Evolutionary conservation across 805 yeast genomes (phyloP), one percentile per base, ranked within the genome.

Genomic region (Candida xyloterini): DNA sequence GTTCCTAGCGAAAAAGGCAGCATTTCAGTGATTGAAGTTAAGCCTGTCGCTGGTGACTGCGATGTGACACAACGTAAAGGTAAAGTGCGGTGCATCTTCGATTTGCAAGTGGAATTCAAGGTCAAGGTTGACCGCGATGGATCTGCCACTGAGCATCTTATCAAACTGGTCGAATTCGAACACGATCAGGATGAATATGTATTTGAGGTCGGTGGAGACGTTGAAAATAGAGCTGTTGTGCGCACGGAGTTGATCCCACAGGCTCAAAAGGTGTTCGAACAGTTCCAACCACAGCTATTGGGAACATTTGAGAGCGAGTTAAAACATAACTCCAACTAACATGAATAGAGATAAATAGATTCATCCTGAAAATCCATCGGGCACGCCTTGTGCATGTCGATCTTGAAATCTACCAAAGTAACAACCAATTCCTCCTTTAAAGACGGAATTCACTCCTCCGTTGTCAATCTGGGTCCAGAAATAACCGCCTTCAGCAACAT

Each of bases 21-120:
- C n/a, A 39, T 63, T 10, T 51, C 59, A 2, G 62, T 77, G 9
- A 41, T 65, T 22, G 47, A 60, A 7, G 52, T 80, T 30, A 62
- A 62, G 14, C 53, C 68, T 2, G 64, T 81, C 3, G 58, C 74
- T 5, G 95, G 95, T 15, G 93, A 85, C 59, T 83, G 93, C 52
- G 85, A 84, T 53, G 90, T 85, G 10, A 80, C 87, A 15, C 91
- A 85, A 61, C 75, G 95, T 66, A 85, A 85, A 62, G 91, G 91
- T 7, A 82, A 79, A 61, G 86, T 81, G 18, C 74, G 78, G 52
- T 84, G 91, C 55, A 80, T 84, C 35, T 84, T 75, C 53, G 95
- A 85, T 55, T 57, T 84, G 70, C 65, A 66, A 31, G 58, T 84
- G 33, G 69, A 66, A 47, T 69, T 84, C 42, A 53, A 64, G 8